Conservation (phyloP, 345 rosid species). For the Aegle marmelos region DNA sequence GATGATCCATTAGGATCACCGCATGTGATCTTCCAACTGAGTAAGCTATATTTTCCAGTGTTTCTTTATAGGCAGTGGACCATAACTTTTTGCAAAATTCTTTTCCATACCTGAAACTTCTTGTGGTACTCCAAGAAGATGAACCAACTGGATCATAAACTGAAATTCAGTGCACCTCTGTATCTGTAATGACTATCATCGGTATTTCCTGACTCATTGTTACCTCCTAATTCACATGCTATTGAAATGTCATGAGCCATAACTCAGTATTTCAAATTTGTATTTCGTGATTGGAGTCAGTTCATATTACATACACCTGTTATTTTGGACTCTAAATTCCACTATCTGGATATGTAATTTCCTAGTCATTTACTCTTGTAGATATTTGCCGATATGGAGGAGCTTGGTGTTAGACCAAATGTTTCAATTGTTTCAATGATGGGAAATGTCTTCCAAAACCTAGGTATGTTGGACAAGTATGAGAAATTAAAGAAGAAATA, state of each 20-base stretch:
- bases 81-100: background rate
- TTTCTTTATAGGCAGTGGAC: background rate
- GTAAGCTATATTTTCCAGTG: background rate
- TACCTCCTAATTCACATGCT: background rate
- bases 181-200: background rate
- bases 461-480: conserved; percentile 70
- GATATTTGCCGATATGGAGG: conserved; percentile 99
- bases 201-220: background rate
- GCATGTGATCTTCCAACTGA: background rate
- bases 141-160: background rate
- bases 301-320: conserved; percentile 5
- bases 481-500: conserved; percentile 65
- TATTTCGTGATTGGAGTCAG: background rate
- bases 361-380: conserved; percentile 15
- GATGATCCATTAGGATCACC: background rate
- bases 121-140: background rate
- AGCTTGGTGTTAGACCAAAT: conserved; percentile 73
- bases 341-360: conserved; percentile 6
- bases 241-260: background rate
- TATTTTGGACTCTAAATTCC: background rate
- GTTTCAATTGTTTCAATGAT: conserved; percentile 61
- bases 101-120: background rate
- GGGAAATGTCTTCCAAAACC: conserved; percentile 62
- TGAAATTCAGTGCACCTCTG: background rate
- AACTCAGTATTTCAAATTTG: background rate